Evolutionary conservation across 768 basidiomycete species (phyloP), one percentile per base, ranked within the genome.

Genomic region (Collybiopsis confluens): DNA sequence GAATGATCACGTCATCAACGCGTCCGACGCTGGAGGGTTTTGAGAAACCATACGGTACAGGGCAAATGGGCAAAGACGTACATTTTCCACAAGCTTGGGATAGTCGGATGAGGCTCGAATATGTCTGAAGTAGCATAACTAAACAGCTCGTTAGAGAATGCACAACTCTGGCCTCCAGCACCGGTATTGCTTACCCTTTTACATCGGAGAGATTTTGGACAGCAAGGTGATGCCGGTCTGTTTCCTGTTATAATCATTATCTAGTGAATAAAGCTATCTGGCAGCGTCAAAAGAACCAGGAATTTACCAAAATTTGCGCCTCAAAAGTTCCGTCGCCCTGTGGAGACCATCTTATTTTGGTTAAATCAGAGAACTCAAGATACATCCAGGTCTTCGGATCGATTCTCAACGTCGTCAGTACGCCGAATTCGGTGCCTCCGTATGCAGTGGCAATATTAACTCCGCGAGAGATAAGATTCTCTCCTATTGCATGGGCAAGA

Each of bases 51-150:
- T n/a, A n/a, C n/a, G n/a, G n/a, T n/a, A n/a, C n/a, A n/a, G n/a
- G n/a, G n/a, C n/a, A n/a, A n/a, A n/a, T n/a, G n/a, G n/a, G n/a
- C n/a, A n/a, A n/a, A 20, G 45, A 33, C 57, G 11, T 52, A 77
- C 76, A 77, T 62, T 57, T 68, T 75, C 65, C 71, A 80, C 20
- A 74, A 60, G 15, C 67, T 61, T 2, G 71, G 68, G 5, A 23
- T 45, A 15, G 69, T 73, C 0, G 78, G 75, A 54, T 80, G 78
- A 27, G 65, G 68, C 38, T 70, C 53, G 55, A 73, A 75, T 7
- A 76, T 57, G 61, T 79, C 78, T 2, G 68, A 70, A 11, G 70
- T 76, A 1, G 69, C 70, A 47, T 77, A 78, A 9, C 47, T 27
- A 24, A 41, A 5, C 8, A 18, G 4, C n/a, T 11, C 13, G 7